A percentile compares a stretch with the other conserved stretches of the same genome.
These are phyloP conservation scores for Populus nigra DNA, from an alignment of 345 rosid genomes.

Conservation along the genomic window DNA sequence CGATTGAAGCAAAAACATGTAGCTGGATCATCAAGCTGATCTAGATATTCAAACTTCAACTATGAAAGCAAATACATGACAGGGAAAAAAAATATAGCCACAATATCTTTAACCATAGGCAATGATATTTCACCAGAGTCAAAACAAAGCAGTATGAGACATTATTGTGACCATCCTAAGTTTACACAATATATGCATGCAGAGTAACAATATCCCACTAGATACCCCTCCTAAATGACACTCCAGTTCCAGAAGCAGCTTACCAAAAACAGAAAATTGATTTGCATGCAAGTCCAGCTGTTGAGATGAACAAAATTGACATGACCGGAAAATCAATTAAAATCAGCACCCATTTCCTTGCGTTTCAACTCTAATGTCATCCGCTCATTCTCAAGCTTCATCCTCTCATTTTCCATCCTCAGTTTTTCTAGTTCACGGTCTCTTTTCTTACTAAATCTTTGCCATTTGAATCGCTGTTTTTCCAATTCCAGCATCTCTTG, in stretches of 20 bases:
- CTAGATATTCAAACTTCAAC: slow-evolving; percentile 15
- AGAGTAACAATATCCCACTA: slow-evolving; percentile 11
- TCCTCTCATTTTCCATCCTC: slow-evolving; percentile 81
- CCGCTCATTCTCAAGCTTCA: slow-evolving; percentile 85
- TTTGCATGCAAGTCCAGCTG: slow-evolving; percentile 7
- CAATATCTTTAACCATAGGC: slow-evolving; percentile 24
- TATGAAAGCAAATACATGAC: slow-evolving; percentile 8
- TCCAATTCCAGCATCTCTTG: slow-evolving; percentile 75
- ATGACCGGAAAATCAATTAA: slow-evolving; percentile 7
- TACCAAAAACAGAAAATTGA: slow-evolving; percentile 24
- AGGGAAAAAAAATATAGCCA: neutral
- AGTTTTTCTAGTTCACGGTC: slow-evolving; percentile 70
- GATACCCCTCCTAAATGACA: slow-evolving; percentile 10
- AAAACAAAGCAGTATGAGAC: slow-evolving; percentile 19
- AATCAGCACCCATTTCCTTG: slow-evolving; percentile 45
- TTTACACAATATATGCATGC: slow-evolving; percentile 30
- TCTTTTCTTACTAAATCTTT: slow-evolving; percentile 72
- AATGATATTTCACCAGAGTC: slow-evolving; percentile 12
- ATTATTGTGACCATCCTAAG: slow-evolving; percentile 17
- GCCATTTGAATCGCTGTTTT: slow-evolving; percentile 80
- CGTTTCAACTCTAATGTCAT: slow-evolving; percentile 65
- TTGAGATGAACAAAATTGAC: slow-evolving; percentile 6
- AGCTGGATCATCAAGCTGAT: neutral
- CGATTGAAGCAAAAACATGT: neutral
- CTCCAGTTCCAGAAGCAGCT: slow-evolving; percentile 25